A percentile compares a stretch with the other conserved stretches of the same genome.
phyloP scores from a whole-genome alignment of 1,139 yeast species.

The Yamadazyma atmosphaerica region DNA sequence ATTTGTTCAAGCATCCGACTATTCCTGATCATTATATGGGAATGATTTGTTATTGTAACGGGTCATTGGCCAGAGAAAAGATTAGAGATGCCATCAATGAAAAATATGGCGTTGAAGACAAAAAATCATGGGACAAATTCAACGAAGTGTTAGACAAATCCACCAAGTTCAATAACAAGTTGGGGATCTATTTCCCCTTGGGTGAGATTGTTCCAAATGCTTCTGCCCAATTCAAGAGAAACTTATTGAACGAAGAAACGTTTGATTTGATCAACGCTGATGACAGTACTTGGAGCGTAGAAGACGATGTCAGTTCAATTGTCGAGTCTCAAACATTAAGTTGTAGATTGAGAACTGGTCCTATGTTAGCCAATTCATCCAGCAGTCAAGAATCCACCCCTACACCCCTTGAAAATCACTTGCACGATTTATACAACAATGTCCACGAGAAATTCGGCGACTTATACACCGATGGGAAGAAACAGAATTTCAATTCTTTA shows the following conservation, averaged over 20 bases:
- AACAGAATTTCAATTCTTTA: conserved; percentile 42
- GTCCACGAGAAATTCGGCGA: conserved; percentile 38
- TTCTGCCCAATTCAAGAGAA: conserved; percentile 55
- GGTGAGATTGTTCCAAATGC: conserved; percentile 90
- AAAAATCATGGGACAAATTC: conserved; percentile 64
- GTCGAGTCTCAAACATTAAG: conserved; percentile 87
- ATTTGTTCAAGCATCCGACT: conserved; percentile 84
- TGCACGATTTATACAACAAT: conserved; percentile 23
- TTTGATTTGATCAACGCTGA: conserved; percentile 8
- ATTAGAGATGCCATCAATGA: conserved; percentile 65
- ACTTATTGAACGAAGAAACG: conserved; percentile 29
- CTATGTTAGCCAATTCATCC: conserved; percentile 46
- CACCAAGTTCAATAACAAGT: conserved; percentile 37
- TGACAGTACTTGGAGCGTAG: conserved; percentile 39
- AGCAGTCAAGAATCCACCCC: conserved; percentile 17
- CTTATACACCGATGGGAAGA: conserved; percentile 51
- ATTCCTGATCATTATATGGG: conserved; percentile 81
- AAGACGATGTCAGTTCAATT: conserved; percentile 73
- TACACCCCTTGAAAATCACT: conserved; percentile 15
- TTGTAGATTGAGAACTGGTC: conserved; percentile 77
- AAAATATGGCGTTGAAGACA: conserved; percentile 30
- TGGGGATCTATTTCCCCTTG: conserved; percentile 84
- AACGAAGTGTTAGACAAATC: conserved; percentile 51
- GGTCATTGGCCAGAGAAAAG: conserved; percentile 81
- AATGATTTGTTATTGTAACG: conserved; percentile 93